Base-by-base conservation (phyloP, 2,329 filamentous ascomycete species). In the Dactylellina drechsleri region DNA sequence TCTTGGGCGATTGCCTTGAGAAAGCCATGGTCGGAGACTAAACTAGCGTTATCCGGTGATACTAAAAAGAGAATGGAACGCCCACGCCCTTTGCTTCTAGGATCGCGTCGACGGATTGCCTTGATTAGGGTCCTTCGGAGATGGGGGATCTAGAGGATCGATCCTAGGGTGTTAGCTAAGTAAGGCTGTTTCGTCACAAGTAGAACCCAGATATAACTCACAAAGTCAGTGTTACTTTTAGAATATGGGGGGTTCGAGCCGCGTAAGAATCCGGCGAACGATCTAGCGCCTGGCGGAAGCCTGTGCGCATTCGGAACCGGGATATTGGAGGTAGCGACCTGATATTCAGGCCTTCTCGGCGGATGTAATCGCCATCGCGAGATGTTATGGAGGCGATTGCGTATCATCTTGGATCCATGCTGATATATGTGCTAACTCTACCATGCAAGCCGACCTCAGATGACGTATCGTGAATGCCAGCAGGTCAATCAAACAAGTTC, bases 381-480 rank as follows among this genome's bases (percentile, higher is more conserved):
- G 18, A 61, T 45, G 50, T 43, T 57, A 41, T 28, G 47, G 49
- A 61, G 61, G 47, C 47, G 57, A 28, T 26, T 12, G 36, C 50
- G 20, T 47, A 23, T 73, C 68, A 73, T 73, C 56, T 73, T 47
- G 45, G 8, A 56, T 61, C 54, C 56, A 73, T 73, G 26, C 23
- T 61, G 49, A 31, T 16, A 15, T 47, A 12, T 4, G 7, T 47
- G 12, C 40, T 36, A 10, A 36, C 6, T 36, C 31, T 36, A 36
- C 31, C 10, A 36, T 10, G 23, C 31, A 36, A 36, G 6, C 31
- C 31, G 10, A 5, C 10, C 31, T 10, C 5, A 36, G 31, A 5
- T 5, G 31, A 36, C 6, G 31, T 36, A 36, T 36, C 31, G 31
- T 36, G 7, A 36, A 36, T 36, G 10, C 31, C 31, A 36, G 31